Evolutionary conservation across 2,329 filamentous ascomycete species (phyloP).

Genomic region (Claviceps fusiformis): DNA sequence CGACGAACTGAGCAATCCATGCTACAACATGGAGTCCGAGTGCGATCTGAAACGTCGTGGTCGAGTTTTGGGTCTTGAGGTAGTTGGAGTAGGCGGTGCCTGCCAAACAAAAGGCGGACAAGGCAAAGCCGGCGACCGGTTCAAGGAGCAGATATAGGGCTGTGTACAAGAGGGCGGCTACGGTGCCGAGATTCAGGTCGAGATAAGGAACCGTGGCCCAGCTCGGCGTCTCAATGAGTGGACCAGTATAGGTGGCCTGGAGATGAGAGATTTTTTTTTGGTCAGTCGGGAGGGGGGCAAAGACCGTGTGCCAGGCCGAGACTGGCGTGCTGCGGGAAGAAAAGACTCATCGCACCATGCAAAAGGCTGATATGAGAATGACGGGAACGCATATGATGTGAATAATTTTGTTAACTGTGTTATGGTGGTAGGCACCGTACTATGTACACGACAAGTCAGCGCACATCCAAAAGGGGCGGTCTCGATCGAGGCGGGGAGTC

Average conservation of each 20-base stretch:
- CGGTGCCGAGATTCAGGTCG: conserved; percentile 51
- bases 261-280: background rate
- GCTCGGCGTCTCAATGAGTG: conserved; percentile 48
- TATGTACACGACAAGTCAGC: conserved; percentile 19
- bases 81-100: conserved; percentile 66
- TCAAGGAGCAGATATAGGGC: conserved; percentile 83
- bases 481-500: background rate
- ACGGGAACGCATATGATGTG: conserved; percentile 70
- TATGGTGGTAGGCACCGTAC: conserved; percentile 78
- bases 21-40: conserved; percentile 55
- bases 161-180: conserved; percentile 54
- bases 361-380: conserved; percentile 57
- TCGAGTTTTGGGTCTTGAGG: conserved; percentile 44
- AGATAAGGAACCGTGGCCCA: conserved; percentile 57
- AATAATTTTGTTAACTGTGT: conserved; percentile 62
- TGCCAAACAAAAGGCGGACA: conserved; percentile 63
- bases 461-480: background rate
- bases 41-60: conserved; percentile 40
- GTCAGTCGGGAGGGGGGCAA: background rate
- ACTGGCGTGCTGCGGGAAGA: background rate
- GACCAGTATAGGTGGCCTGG: conserved; percentile 49
- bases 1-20: conserved; percentile 85
- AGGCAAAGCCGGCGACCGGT: conserved; percentile 71
- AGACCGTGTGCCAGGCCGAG: background rate
- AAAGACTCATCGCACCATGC: conserved; percentile 43